These are phyloP conservation scores for Astragalus membranaceus DNA, from an alignment of 306 rosid genomes.

Conservation along the genomic window DNA sequence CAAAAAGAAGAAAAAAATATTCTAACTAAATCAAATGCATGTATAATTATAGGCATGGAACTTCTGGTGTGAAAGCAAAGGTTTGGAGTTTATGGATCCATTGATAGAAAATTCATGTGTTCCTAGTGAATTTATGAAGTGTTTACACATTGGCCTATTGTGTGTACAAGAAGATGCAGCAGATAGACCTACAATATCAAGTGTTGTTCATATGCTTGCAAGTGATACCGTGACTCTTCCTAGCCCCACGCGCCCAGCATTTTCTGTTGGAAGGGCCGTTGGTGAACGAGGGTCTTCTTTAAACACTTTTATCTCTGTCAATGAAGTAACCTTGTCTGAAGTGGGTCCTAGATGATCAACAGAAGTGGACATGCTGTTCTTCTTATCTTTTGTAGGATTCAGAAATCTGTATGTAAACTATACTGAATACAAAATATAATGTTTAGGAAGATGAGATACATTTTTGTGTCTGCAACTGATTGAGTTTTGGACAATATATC, in stretches of 20 bases:
- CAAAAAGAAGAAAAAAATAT: background rate
- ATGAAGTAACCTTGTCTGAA: background rate
- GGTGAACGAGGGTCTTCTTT: background rate
- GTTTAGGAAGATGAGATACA: background rate
- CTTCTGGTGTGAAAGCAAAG: conserved; percentile 39
- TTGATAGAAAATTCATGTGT: conserved; percentile 19
- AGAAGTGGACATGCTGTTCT: background rate
- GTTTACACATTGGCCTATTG: conserved; percentile 40
- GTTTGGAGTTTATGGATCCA: conserved; percentile 39
- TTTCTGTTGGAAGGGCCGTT: conserved; percentile 16
- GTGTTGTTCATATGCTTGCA: conserved; percentile 36
- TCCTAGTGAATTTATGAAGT: conserved; percentile 22
- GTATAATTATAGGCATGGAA: conserved; percentile 37
- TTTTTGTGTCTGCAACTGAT: background rate
- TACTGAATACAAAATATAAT: background rate
- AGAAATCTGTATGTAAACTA: background rate
- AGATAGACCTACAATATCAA: conserved; percentile 48
- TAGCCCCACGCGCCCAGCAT: conserved; percentile 30
- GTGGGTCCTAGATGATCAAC: conserved; percentile 4
- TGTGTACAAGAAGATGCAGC: conserved; percentile 53
- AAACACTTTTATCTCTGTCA: background rate
- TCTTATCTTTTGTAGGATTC: background rate
- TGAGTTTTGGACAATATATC: background rate
- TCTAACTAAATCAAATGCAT: background rate
- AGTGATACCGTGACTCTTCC: conserved; percentile 29